Base-by-base conservation (phyloP, 2,329 filamentous ascomycete genomes). In the Sodiomyces alkalinus region DNA sequence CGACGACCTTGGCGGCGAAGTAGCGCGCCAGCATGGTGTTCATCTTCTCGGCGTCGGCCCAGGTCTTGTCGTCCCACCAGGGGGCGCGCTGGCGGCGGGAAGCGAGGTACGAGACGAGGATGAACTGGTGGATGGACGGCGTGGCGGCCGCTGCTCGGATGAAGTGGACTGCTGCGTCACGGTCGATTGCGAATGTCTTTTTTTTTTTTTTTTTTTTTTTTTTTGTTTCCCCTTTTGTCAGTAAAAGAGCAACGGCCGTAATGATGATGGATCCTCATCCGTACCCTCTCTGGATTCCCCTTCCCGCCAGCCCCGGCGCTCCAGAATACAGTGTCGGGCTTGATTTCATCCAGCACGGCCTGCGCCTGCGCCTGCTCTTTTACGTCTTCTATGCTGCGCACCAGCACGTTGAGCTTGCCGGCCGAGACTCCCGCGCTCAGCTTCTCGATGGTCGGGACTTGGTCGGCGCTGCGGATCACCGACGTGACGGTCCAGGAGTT, bases 401-500 rank as follows among this genome's bases (percentile, higher is more conserved):
- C 62, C 1, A 86, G 56, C 3, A 86, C 74, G 30, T 69, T 64
- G 20, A 90, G 54, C 36, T 68, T 75, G 16, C 76, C 76, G 20
- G 18, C 24, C 2, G 63, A 63, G 30, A 68, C 59, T 12, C 60
- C 65, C 12, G 61, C 49, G 33, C 63, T 70, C 3, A 80, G 63
- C 32, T 64, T 63, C 41, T 76, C 55, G 32, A 92, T 74, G 29
- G 72, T 57, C 4, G 58, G 46, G 23, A 67, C 63, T 39, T 90
- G 81, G 1, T 73, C 70, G n/a, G 69, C 57, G 37, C 73, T 68
- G 42, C 82, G 78, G 48, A 92, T 76, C 35, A 90, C 59, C 47
- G 75, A 81, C 34, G 78, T 85, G 30, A 92, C 77, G 39, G 69
- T 70, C 77, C 80, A 87, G 19, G 69, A 70, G 39, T 74, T 71